Evolutionary conservation across 2,329 filamentous ascomycete species (phyloP), one percentile per base, ranked within the genome.

Genomic region (Tolypocladium tropicale): DNA sequence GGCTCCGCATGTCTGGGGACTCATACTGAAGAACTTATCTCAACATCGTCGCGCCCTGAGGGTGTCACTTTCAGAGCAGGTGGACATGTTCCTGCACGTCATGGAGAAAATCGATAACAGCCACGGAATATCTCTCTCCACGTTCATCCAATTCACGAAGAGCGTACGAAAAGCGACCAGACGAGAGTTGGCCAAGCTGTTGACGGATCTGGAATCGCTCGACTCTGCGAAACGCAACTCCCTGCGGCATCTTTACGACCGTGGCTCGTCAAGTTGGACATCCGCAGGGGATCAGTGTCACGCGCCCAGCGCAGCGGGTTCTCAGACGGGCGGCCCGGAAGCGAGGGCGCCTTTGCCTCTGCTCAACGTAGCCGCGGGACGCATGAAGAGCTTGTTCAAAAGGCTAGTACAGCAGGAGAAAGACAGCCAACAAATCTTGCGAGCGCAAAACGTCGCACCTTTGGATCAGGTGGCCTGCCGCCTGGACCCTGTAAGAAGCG

Each of bases 391-490:
- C 16, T 59, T 67, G 32, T 68, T 69, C 57, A 55, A 61, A 54
- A 55, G 53, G 3, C 60, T 72, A 23, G 61, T 63, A 6, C 41
- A 59, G 4, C 56, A 62, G 37, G 69, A 72, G 46, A 57, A 52
- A 39, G 55, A 60, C 18, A 58, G 55, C 53, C 60, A 63, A 49
- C 43, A 52, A 12, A 53, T 63, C 6, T 46, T 67, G 34, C 58
- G 59, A 4, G 46, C 48, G 4, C 58, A 59, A n/a, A 56, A 64
- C 7, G 55, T 71, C n/a, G 58, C 67, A 12, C 60, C 62, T 7
- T 60, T 72, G n/a, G 71, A 72, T 11, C 60, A 62, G 11, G 67
- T 73, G 65, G 61, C 63, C 43, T 63, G 63, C 32, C 64, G 72
- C 9, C 61, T 58, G 53, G 72, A 74, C 56, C 65, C 66, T 2